Conservation (phyloP, 78 protist genomes). For the Pigoraptor vietnamica region DNA sequence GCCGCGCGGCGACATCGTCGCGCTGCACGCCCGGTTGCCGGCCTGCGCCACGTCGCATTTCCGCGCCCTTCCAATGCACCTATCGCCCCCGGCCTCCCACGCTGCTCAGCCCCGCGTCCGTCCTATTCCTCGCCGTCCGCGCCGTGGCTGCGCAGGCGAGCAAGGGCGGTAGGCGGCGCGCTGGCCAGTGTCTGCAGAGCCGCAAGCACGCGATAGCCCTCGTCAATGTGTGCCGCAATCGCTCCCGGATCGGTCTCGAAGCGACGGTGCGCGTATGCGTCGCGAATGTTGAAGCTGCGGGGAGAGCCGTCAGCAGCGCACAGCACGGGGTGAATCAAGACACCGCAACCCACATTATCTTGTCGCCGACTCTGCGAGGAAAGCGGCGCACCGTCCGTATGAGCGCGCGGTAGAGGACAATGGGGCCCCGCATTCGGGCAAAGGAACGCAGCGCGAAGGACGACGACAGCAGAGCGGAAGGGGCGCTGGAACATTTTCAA, state of each 20-base stretch:
- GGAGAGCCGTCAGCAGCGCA: too few species aligned
- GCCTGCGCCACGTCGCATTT: too few species aligned
- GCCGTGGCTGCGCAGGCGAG: neutral
- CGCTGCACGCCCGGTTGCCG: too few species aligned
- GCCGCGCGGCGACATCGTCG: neutral
- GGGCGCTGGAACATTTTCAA: too few species aligned
- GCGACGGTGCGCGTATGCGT: neutral
- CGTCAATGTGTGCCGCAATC: neutral
- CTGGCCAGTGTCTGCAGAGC: neutral
- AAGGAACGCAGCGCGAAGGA: too few species aligned
- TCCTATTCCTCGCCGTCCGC: neutral
- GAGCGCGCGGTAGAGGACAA: neutral
- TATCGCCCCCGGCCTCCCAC: too few species aligned
- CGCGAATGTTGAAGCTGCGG: neutral
- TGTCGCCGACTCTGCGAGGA: neutral
- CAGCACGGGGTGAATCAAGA: neutral
- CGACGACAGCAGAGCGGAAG: too few species aligned
- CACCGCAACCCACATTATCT: neutral
- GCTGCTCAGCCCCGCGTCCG: too few species aligned
- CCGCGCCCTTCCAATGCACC: too few species aligned
- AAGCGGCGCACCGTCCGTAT: neutral
- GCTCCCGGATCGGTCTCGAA: neutral
- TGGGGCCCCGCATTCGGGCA: too few species aligned
- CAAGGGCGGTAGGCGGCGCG: neutral
- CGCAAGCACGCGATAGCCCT: neutral